Evolutionary conservation across 805 yeast genomes (phyloP).

Genomic region (Danielia reshetovae): DNA sequence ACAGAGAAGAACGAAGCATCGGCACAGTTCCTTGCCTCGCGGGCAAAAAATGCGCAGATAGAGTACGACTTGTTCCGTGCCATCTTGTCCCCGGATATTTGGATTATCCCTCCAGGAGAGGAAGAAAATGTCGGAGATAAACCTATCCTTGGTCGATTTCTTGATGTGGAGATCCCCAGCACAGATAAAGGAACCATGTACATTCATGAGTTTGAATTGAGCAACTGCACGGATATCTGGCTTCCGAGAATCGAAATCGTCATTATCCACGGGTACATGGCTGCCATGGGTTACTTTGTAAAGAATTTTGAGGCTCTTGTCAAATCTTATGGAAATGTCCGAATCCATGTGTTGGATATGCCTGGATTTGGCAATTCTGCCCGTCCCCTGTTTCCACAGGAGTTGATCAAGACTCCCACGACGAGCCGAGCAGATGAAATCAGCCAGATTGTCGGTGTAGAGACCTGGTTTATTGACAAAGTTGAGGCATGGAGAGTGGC

Average conservation of each 20-base stretch:
- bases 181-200: slow-evolving; percentile 19
- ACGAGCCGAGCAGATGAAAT: slow-evolving; percentile 22
- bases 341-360: slow-evolving; percentile 37
- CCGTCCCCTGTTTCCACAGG: slow-evolving; percentile 33
- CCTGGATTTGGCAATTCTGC: slow-evolving; percentile 44
- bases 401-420: slow-evolving; percentile 20
- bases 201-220: slow-evolving; percentile 36
- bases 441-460: slow-evolving; percentile 28
- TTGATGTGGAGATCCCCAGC: slow-evolving; percentile 25
- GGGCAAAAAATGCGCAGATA: slow-evolving; percentile 21
- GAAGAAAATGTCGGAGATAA: background rate
- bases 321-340: slow-evolving; percentile 27
- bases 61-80: slow-evolving; percentile 35
- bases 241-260: slow-evolving; percentile 22
- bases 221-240: slow-evolving; percentile 15
- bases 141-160: slow-evolving; percentile 14
- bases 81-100: slow-evolving; percentile 28
- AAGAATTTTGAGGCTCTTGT: slow-evolving; percentile 34
- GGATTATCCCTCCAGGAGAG: slow-evolving; percentile 18
- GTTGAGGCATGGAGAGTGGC: slow-evolving; percentile 34
- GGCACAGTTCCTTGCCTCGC: slow-evolving; percentile 15
- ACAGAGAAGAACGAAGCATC: slow-evolving; percentile 7
- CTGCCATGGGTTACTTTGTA: slow-evolving; percentile 39
- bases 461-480: slow-evolving; percentile 40
- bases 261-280: slow-evolving; percentile 43